phyloP scores from a whole-genome alignment of 2,329 filamentous ascomycete species.

The Paraconiothyrium sp. region DNA sequence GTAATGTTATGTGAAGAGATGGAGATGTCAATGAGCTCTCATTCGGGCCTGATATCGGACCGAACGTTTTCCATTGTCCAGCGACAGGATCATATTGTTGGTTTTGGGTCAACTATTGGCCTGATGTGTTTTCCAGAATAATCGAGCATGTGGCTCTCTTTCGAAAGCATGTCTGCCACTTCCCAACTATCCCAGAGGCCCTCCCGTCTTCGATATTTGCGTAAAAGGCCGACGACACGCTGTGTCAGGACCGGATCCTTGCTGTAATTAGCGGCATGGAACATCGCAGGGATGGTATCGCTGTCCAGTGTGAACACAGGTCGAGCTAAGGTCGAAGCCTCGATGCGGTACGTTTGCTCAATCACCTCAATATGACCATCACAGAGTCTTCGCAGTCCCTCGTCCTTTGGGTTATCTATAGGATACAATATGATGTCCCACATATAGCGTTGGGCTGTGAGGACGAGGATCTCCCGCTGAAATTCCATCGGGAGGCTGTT shows the following conservation, averaged over 20 bases:
- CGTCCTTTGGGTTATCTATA: background rate
- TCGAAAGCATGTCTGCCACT: background rate
- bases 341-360: background rate
- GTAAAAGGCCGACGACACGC: background rate
- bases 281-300: background rate
- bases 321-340: background rate
- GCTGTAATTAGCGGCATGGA: background rate
- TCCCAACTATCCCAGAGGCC: background rate
- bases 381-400: background rate
- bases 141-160: too few species aligned
- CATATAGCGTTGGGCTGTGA: background rate
- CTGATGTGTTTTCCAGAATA: too few species aligned
- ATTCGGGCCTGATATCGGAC: too few species aligned
- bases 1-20: too few species aligned
- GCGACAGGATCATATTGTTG: too few species aligned
- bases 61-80: too few species aligned
- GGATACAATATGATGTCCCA: background rate
- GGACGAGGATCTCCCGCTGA: background rate
- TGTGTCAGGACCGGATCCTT: background rate
- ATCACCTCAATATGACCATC: background rate
- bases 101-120: too few species aligned
- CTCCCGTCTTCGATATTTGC: background rate
- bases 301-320: background rate
- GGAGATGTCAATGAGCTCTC: too few species aligned
- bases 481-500: background rate